These are phyloP conservation scores for Themeda triandra DNA, from an alignment of 176 grass and related monocot species.

Conservation along the genomic window DNA sequence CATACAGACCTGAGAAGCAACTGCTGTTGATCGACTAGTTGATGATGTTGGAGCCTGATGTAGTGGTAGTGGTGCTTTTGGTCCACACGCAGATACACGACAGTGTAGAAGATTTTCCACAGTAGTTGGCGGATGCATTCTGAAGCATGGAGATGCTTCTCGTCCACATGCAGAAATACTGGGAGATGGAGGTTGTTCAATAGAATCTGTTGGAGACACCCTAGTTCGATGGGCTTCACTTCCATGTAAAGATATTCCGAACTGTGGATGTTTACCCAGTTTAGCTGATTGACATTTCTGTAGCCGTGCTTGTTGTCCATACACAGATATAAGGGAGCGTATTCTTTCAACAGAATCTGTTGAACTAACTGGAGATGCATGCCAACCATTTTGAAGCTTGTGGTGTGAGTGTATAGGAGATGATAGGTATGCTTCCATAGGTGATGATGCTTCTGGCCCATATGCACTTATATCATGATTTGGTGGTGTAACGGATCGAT, in stretches of 20 bases:
- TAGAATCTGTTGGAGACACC: constrained; percentile 21
- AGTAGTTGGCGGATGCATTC: constrained; percentile 23
- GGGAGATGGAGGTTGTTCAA: constrained; percentile 11
- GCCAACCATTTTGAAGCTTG: constrained; percentile 17
- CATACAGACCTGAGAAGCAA: constrained; percentile 35
- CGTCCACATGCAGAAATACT: constrained; percentile 18
- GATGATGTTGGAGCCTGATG: not conserved
- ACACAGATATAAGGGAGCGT: constrained; percentile 45
- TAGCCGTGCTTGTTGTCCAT: constrained; percentile 31
- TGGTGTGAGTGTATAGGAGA: not conserved
- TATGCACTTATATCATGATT: constrained; percentile 8
- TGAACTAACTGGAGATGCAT: constrained; percentile 8
- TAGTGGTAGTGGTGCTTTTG: not conserved
- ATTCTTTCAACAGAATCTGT: constrained; percentile 31
- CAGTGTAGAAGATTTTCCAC: constrained; percentile 43
- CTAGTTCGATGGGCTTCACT: constrained; percentile 16
- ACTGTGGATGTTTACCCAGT: constrained; percentile 7
- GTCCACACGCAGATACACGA: constrained; percentile 33
- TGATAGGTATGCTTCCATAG: constrained; percentile 26
- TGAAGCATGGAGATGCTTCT: constrained; percentile 33
- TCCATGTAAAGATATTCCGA: constrained; percentile 21
- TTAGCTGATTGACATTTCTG: constrained; percentile 28
- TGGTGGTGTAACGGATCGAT: constrained; percentile 48
- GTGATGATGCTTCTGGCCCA: constrained; percentile 23
- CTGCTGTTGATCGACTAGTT: constrained; percentile 4